Evolutionary conservation across 108 stramenopile species (phyloP), one percentile per base, ranked within the genome.

Genomic region (Nitzschia inconspicua): DNA sequence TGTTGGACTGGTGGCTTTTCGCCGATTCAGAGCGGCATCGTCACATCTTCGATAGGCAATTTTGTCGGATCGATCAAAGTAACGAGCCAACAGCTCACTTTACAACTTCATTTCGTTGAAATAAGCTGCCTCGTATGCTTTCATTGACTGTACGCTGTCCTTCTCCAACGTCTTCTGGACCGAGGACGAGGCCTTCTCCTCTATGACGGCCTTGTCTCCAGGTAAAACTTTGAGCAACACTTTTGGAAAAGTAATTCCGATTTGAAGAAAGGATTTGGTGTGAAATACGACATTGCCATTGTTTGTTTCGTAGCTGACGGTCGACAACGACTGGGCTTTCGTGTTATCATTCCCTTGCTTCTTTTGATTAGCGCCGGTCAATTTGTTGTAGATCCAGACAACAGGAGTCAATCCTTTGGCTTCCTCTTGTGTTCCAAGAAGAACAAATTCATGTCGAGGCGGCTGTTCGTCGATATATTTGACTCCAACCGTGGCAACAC

Each of bases 331-430:
- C 27, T n/a, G 20, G 28, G 32, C 2, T 9, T 31, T 57, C 4
- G 56, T 10, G 6, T 28, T 22, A 16, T 35, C 42, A 26, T 44
- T 41, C 19, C 26, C 54, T 18, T 57, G 36, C 25, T 56, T 47
- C 3, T 67, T 42, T 2, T 64, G 51, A 3, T 40, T 41, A 5
- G 25, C 42, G 1, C 76, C 80, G 0, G 80, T 78, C 3, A 82
- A 55, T 46, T 78, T 64, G 56, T 78, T 71, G 66, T 56, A 82
- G 0, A 77, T 35, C 68, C 73, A 82, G 20, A 77, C 76, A 1
- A 67, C 47, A 2, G 73, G 64, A 18, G 55, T 27, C 10, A 65
- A 23, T 24, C 80, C 76, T 14, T 34, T 20, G 3, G 49, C 76
- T 23, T 20, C 34, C 11, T 66, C 47, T 41, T 72, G 58, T 20